A percentile compares a stretch with the other conserved stretches of the same genome.
Evolutionary conservation across 495 filamentous ascomycete species (phyloP).

Genomic region (Daldinia decipiens): DNA sequence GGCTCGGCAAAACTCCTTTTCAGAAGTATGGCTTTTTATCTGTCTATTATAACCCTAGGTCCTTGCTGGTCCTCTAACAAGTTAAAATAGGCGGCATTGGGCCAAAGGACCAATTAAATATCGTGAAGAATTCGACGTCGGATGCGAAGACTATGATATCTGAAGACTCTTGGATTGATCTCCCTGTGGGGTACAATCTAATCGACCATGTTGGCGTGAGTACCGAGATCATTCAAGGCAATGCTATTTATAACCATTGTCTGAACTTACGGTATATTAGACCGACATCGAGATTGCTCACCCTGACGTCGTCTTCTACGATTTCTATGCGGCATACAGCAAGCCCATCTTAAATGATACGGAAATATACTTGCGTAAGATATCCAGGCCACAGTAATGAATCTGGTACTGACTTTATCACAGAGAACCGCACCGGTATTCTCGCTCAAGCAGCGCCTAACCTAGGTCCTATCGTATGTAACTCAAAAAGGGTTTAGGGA

Average conservation of each 20-base stretch:
- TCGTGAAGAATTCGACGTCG: constrained; percentile 57
- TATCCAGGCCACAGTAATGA: constrained; percentile 4
- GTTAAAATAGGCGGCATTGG: constrained; percentile 62
- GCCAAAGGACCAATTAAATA: constrained; percentile 59
- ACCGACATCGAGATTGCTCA: constrained; percentile 67
- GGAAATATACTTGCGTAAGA: constrained; percentile 41
- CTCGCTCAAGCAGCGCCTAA: constrained; percentile 70
- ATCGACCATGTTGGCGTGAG: constrained; percentile 67
- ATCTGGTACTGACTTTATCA: constrained; percentile 36
- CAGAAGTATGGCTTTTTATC: constrained; percentile 27
- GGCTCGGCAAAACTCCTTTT: constrained; percentile 69
- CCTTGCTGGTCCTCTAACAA: constrained; percentile 4
- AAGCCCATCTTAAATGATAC: constrained; percentile 42
- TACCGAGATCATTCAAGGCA: background rate
- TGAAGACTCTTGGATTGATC: constrained; percentile 65
- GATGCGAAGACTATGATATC: constrained; percentile 57
- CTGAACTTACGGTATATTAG: constrained; percentile 15
- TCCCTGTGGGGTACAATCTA: constrained; percentile 71
- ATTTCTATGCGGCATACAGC: constrained; percentile 65
- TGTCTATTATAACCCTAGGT: background rate
- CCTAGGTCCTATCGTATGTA: constrained; percentile 59
- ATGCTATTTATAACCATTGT: background rate
- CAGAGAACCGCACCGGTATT: constrained; percentile 61
- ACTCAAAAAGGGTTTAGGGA: constrained; percentile 3
- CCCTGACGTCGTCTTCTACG: constrained; percentile 62